phyloP scores from a whole-genome alignment of 495 filamentous ascomycete genomes.

The Lasiosphaeria ovina region DNA sequence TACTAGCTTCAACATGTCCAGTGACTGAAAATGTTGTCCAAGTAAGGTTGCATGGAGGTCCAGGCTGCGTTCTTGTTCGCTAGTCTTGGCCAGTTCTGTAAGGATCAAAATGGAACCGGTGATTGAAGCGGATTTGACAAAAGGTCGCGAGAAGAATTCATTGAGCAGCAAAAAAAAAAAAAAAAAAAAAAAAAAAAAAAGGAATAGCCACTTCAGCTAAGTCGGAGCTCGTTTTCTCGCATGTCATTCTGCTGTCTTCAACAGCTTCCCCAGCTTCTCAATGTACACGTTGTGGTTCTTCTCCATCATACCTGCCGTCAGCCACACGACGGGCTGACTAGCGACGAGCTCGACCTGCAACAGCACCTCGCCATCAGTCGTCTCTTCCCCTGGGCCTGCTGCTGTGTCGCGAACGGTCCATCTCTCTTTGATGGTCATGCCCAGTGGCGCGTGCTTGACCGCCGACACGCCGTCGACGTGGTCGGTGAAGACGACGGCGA shows the following conservation, averaged over 20 bases:
- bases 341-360: background rate
- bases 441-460: background rate
- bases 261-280: background rate
- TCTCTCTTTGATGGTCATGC: background rate
- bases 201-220: too few relatives aligned
- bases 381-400: background rate
- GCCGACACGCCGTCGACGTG: background rate
- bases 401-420: background rate
- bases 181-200: too few relatives aligned
- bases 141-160: too few relatives aligned
- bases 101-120: too few relatives aligned
- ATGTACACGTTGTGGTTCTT: background rate
- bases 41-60: too few relatives aligned
- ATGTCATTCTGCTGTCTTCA: background rate
- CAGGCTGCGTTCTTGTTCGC: too few relatives aligned
- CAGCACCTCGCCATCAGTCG: background rate
- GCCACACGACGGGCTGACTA: background rate
- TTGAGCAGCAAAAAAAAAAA: too few relatives aligned
- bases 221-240: too few relatives aligned
- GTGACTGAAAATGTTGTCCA: too few relatives aligned
- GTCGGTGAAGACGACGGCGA: background rate
- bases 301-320: background rate
- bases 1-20: too few relatives aligned
- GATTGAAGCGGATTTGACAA: too few relatives aligned
- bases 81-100: too few relatives aligned